Evolutionary conservation across 139 green algal genomes (phyloP).

Genomic region (Nannochloris sp.): DNA sequence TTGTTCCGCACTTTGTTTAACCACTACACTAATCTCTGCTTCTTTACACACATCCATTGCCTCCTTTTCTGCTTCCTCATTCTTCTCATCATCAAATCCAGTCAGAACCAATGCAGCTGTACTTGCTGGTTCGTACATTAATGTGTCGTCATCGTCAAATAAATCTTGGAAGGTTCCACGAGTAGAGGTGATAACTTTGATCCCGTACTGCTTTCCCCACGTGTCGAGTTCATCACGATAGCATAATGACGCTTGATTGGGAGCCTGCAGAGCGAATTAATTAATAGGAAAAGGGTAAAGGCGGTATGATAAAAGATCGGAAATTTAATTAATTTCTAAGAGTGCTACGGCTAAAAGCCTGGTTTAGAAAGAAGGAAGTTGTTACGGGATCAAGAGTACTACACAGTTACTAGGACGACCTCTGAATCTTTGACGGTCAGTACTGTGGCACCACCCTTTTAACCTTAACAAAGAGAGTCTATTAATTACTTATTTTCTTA

Average conservation of each 20-base stretch:
- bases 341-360: too few species aligned
- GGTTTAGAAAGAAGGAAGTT: too few species aligned
- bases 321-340: slow-evolving; percentile 4
- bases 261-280: slow-evolving; percentile 35
- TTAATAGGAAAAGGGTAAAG: not conserved
- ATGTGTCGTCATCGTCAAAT: slow-evolving; percentile 74
- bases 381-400: too few species aligned
- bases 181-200: slow-evolving; percentile 48
- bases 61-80: slow-evolving; percentile 43
- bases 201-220: slow-evolving; percentile 38
- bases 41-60: slow-evolving; percentile 52
- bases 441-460: too few species aligned
- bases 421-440: too few species aligned
- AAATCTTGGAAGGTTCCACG: slow-evolving; percentile 53
- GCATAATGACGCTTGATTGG: slow-evolving; percentile 49
- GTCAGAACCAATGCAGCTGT: slow-evolving; percentile 71
- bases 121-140: slow-evolving; percentile 67
- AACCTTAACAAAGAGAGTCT: too few species aligned
- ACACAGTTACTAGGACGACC: too few species aligned
- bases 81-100: slow-evolving; percentile 57
- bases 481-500: too few species aligned
- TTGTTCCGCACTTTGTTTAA: slow-evolving; percentile 34
- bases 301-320: not conserved
- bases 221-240: slow-evolving; percentile 43
- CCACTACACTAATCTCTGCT: slow-evolving; percentile 52